Percentiles rank a stretch among this genome's conserved stretches.
Conservation (phyloP, 2,329 filamentous ascomycete species). For the Colletotrichum sp. region DNA sequence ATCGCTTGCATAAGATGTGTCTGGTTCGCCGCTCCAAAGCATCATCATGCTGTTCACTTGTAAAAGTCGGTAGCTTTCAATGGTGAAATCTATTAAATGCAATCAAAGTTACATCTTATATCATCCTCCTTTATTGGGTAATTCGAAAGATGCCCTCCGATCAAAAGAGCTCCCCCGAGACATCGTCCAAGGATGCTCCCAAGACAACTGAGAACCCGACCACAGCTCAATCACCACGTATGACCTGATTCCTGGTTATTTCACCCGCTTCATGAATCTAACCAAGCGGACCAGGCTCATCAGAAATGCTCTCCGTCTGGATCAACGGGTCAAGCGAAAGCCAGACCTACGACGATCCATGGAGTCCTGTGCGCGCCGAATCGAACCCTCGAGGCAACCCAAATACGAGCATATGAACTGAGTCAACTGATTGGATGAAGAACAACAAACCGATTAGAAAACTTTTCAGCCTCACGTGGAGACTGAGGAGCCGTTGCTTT, state of each 20-base stretch:
- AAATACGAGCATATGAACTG: background rate
- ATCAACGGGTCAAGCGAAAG: background rate
- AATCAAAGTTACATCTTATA: background rate
- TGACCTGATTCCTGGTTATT: background rate
- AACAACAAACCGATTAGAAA: background rate
- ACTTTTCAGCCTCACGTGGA: background rate
- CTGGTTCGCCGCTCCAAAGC: background rate
- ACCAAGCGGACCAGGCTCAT: background rate
- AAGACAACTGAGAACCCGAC: background rate
- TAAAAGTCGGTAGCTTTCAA: background rate
- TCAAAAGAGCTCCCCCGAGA: background rate
- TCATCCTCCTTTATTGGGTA: background rate
- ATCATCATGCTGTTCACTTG: background rate
- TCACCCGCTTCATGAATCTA: background rate
- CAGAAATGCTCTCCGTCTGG: background rate
- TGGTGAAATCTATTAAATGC: background rate
- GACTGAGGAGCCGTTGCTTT: background rate
- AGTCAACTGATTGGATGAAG: background rate
- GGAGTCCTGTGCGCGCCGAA: background rate
- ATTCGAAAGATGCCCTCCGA: background rate
- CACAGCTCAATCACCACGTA: background rate
- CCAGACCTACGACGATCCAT: background rate
- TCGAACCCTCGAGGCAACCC: background rate
- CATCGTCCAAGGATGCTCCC: background rate
- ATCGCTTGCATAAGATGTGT: background rate